Evolutionary conservation across 2,329 filamentous ascomycete genomes (phyloP), one percentile per base, ranked within the genome.

Genomic region (Alternaria longipes): DNA sequence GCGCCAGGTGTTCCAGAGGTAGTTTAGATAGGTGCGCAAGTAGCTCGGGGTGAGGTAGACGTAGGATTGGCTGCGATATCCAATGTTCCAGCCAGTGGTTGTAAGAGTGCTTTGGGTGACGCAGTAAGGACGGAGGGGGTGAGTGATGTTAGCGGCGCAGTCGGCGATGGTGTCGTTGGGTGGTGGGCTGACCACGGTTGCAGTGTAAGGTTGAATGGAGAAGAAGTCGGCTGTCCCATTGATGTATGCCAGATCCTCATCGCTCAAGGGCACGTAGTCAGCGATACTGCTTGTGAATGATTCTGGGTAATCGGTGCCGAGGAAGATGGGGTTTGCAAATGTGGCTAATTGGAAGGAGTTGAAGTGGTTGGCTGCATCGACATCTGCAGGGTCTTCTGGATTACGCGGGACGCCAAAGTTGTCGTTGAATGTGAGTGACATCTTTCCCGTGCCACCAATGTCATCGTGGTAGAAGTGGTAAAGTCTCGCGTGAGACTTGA

Each of bases 1-100:
- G 32, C 76, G 81, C 79, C 84, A 90, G 0, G 84, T 88, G 72
- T 88, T 88, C 80, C 83, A 86, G 2, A 90, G 75, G 67, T 88
- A 89, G 64, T 80, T 83, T 5, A 87, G 78, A 63, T 85, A 84
- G 54, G 79, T 81, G 54, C 85, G 81, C n/a, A 90, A 81, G 65
- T 87, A 88, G 2, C 80, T 81, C 0, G 87, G 87, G 0, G 87
- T 85, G 34, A 85, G 84, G 74, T 88, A 87, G n/a, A 85, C 82
- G 67, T 87, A 87, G 2, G 80, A 80, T 34, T 86, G 78, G 2
- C 84, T 86, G 12, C 81, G 79, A 62, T 87, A 87, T 20, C 87
- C 87, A 50, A 88, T 85, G 65, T 85, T 79, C 87, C 87, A 89
- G 3, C 85, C 86, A 30, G 82, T 82, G 40, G 84, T 84, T 1